phyloP scores from a whole-genome alignment of 2,329 filamentous ascomycete genomes.

The Colletotrichum liaoningense region DNA sequence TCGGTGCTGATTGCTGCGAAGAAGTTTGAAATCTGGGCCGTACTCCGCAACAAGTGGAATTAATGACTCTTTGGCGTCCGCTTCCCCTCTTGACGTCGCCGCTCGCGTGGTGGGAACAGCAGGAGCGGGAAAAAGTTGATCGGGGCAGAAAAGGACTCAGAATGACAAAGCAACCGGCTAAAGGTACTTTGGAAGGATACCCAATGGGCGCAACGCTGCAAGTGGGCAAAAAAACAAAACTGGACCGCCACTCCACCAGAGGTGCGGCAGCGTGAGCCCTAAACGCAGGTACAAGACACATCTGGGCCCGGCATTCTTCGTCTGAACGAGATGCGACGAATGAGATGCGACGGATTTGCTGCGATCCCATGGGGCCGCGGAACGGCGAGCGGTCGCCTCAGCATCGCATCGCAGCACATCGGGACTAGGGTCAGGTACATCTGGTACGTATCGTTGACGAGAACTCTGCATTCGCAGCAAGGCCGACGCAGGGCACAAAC shows the following conservation, averaged over 20 bases:
- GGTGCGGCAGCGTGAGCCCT: constrained; percentile 30
- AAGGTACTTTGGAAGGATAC: neutral
- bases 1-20: constrained; percentile 16
- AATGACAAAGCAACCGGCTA: constrained; percentile 23
- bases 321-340: constrained; percentile 30
- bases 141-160: constrained; percentile 25
- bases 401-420: constrained; percentile 28
- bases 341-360: constrained; percentile 30
- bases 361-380: constrained; percentile 15
- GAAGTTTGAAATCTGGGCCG: constrained; percentile 17
- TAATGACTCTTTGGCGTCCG: constrained; percentile 17
- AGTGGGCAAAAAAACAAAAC: neutral
- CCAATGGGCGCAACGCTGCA: neutral
- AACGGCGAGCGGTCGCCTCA: constrained; percentile 24
- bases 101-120: neutral
- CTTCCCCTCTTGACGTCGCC: neutral
- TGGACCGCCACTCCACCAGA: constrained; percentile 1
- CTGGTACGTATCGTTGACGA: constrained; percentile 11
- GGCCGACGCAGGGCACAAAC: neutral
- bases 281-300: constrained; percentile 35
- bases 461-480: too few species aligned
- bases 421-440: constrained; percentile 23
- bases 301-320: constrained; percentile 27
- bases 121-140: constrained; percentile 1
- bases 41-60: constrained; percentile 16